Base-by-base conservation (phyloP, 768 basidiomycete genomes). In the Gautieria morchelliformis region DNA sequence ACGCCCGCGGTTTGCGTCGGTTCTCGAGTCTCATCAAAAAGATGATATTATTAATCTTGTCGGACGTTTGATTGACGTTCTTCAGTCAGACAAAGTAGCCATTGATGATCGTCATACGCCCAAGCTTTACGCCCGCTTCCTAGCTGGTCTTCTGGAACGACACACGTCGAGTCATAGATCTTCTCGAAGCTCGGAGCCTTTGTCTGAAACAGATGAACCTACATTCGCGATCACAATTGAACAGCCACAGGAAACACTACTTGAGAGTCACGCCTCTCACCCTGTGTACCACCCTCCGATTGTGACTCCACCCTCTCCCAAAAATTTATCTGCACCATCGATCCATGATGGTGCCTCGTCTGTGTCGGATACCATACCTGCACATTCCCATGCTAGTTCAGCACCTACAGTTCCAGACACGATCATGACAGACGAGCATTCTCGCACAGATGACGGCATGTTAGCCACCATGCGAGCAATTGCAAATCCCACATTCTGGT, bases 51-150 rank as follows among this genome's bases (percentile, higher is more conserved):
- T 64, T 35, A 53, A 32, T 8, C 57, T 63, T 35, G 58, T 66
- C 48, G 56, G 48, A 47, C 58, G 61, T 22, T 42, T 64, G 19
- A 61, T 66, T 55, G 64, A 64, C 35, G 60, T 59, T 19, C 53
- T 66, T 42, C 57, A 49, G 41, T 58, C 58, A 17, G 58, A 61
- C 17, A 52, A 61, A 7, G 62, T 64, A 22, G 65, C 65, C 10
- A 60, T 63, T 19, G 65, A 66, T 44, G 62, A 63, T 15, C 53
- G 57, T 14, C 65, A 66, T 52, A 63, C 65, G 17, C 64, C 63
- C 27, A 64, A 63, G 55, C 59, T 64, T 15, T 66, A 66, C 50
- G 60, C 65, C 7, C 63, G 62, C 12, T 66, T 66, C 59, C 52
- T 66, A 30, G 51, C 58, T 19, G 56, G 62, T 39, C 17, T 48